A percentile compares a stretch with the other conserved stretches of the same genome.
Evolutionary conservation across 306 rosid species (phyloP).

Genomic region (Cucumis sativus): DNA sequence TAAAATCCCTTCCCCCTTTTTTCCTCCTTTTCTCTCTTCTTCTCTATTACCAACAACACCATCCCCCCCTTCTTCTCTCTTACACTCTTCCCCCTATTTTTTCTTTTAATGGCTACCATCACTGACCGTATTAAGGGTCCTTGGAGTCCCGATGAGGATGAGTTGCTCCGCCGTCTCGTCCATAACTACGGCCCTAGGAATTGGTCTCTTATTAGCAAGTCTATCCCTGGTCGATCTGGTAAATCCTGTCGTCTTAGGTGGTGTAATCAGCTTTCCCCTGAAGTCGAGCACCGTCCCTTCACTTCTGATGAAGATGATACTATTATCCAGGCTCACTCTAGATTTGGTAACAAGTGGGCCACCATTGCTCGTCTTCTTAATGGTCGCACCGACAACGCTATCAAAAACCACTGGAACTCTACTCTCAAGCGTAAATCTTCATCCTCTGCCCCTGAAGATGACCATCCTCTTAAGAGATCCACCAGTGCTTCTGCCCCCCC

Average conservation of each 20-base stretch:
- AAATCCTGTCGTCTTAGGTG: conserved; percentile 80
- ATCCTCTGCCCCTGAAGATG: conserved; percentile 20
- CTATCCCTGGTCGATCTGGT: conserved; percentile 74
- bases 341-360: conserved; percentile 78
- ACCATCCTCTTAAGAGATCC: conserved; percentile 50
- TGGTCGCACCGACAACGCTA: conserved; percentile 86
- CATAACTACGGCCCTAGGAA: conserved; percentile 48
- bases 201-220: conserved; percentile 78
- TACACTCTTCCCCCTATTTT: neutral
- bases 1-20: neutral
- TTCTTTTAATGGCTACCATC: conserved; percentile 28
- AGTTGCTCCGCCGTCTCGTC: conserved; percentile 42
- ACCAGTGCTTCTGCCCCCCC: conserved; percentile 41
- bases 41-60: neutral
- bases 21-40: too few relatives aligned
- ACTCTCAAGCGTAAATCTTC: conserved; percentile 71
- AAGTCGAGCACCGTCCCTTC: conserved; percentile 65
- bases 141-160: conserved; percentile 86
- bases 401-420: conserved; percentile 87
- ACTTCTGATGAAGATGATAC: conserved; percentile 50
- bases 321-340: conserved; percentile 48
- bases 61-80: neutral
- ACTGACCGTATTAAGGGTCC: conserved; percentile 75
- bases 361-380: conserved; percentile 47
- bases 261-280: conserved; percentile 90